Evolutionary conservation across 1,284 basidiomycete species (phyloP).

Genomic region (Thelephora terrestris): DNA sequence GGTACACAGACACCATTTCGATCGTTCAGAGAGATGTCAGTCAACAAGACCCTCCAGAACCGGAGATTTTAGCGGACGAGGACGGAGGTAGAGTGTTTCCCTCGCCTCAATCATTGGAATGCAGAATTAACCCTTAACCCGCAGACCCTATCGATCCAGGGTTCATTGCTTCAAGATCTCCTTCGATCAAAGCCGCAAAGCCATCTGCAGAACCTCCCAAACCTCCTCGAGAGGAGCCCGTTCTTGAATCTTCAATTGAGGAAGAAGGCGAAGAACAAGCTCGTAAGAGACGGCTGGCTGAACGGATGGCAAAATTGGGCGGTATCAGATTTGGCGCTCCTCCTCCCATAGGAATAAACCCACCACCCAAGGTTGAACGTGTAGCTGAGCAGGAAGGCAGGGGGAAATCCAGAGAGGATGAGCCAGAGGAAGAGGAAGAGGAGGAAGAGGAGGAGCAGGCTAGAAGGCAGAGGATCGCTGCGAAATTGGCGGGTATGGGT

Average conservation of each 20-base stretch:
- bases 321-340: conserved; percentile 62
- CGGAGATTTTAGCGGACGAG: conserved; percentile 46
- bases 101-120: neutral
- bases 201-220: conserved; percentile 3
- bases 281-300: conserved; percentile 57
- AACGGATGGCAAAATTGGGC: conserved; percentile 71
- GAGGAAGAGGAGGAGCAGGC: conserved; percentile 57
- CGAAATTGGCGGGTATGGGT: conserved; percentile 62
- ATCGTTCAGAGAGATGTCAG: neutral
- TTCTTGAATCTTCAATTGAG: conserved; percentile 7
- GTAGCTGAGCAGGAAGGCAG: conserved; percentile 12
- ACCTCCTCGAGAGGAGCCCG: neutral
- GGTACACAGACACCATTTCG: no score
- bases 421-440: conserved; percentile 25
- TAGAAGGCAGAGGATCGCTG: conserved; percentile 59
- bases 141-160: conserved; percentile 58
- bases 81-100: conserved; percentile 41
- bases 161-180: conserved; percentile 33
- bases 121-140: conserved; percentile 6
- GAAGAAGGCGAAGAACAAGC: conserved; percentile 38
- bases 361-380: neutral
- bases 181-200: neutral
- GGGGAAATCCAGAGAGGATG: conserved; percentile 11
- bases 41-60: conserved; percentile 10
- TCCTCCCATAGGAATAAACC: conserved; percentile 8